Conservation (phyloP, 192 early-diverging fungal genomes). For the Lunasporangiospora selenospora region DNA sequence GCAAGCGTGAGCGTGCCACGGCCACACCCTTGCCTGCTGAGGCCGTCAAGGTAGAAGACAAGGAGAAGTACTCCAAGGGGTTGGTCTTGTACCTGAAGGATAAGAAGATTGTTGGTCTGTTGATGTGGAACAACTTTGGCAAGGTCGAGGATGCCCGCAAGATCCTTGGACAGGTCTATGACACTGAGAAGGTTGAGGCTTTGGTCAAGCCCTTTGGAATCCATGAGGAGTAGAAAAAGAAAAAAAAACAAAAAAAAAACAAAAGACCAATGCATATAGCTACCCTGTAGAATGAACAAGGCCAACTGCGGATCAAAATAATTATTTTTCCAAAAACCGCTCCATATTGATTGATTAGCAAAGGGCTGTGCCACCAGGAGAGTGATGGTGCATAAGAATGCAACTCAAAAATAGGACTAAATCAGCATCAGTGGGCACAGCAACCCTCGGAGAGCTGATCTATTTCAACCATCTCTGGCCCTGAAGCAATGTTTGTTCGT, state of each 20-base stretch:
- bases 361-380: too few species aligned
- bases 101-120: slow-evolving; percentile 60
- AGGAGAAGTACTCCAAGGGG: slow-evolving; percentile 63
- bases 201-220: slow-evolving; percentile 41
- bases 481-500: too few species aligned
- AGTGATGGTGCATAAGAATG: background rate
- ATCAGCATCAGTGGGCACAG: too few species aligned
- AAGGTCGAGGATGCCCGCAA: slow-evolving; percentile 67
- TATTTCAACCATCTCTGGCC: too few species aligned
- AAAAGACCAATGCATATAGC: too few species aligned
- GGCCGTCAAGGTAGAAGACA: slow-evolving; percentile 40
- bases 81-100: slow-evolving; percentile 67
- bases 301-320: too few species aligned
- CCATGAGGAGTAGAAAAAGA: slow-evolving; percentile 30
- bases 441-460: too few species aligned
- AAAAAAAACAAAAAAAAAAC: background rate
- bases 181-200: slow-evolving; percentile 45
- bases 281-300: too few species aligned
- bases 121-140: slow-evolving; percentile 68
- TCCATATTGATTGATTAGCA: too few species aligned
- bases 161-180: slow-evolving; percentile 51
- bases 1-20: slow-evolving; percentile 30
- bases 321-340: too few species aligned
- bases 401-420: background rate
- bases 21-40: slow-evolving; percentile 42